phyloP scores from a whole-genome alignment of 139 green algal genomes.

The Chlorella sp. region DNA sequence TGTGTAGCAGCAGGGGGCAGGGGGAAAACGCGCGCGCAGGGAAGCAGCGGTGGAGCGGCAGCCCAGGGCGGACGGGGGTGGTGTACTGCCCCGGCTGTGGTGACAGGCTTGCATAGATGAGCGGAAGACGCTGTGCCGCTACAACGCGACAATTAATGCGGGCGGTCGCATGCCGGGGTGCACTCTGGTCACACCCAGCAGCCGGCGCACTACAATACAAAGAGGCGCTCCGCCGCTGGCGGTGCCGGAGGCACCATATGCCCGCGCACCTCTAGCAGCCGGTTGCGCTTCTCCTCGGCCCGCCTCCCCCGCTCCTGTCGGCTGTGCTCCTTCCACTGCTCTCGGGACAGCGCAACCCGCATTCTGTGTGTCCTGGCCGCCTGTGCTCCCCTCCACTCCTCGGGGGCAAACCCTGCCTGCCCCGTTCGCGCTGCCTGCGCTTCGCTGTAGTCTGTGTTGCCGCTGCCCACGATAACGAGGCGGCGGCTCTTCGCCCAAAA shows the following conservation, averaged over 20 bases:
- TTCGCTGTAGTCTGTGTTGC: too few species aligned
- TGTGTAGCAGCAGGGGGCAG: not conserved
- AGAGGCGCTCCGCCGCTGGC: not conserved
- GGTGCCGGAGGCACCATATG: not conserved
- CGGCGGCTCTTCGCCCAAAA: too few species aligned
- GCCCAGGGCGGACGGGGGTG: too few species aligned
- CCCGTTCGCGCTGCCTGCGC: too few species aligned
- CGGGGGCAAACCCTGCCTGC: too few species aligned
- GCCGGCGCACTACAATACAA: too few species aligned
- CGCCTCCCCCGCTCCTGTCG: constrained; percentile 2
- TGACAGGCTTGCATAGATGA: not conserved
- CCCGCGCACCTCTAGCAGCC: constrained; percentile 7
- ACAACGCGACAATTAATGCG: too few species aligned
- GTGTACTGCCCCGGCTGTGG: not conserved
- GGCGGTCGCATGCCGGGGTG: not conserved
- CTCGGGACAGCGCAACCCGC: not conserved
- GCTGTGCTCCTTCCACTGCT: not conserved
- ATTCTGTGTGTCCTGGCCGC: not conserved
- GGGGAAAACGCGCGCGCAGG: not conserved
- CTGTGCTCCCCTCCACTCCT: not conserved
- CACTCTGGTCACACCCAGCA: not conserved
- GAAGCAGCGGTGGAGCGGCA: not conserved
- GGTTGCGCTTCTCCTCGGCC: not conserved
- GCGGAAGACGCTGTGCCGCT: not conserved
- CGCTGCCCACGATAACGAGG: too few species aligned